phyloP scores from a whole-genome alignment of 2,329 filamentous ascomycete genomes.

The Aspergillus sp. region DNA sequence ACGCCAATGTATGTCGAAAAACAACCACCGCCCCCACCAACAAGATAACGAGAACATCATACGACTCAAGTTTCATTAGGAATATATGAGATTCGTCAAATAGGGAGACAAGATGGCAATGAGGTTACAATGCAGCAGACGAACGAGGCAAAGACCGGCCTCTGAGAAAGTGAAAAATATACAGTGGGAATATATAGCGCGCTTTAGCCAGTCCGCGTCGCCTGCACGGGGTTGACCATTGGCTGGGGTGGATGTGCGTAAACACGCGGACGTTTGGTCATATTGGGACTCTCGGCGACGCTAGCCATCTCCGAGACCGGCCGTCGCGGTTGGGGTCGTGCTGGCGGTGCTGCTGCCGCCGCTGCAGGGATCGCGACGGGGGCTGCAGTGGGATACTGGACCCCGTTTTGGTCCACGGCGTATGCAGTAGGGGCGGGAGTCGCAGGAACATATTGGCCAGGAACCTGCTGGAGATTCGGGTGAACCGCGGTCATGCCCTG shows the following conservation, averaged over 20 bases:
- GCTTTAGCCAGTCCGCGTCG: constrained; percentile 39
- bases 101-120: constrained; percentile 6
- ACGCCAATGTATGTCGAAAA: constrained; percentile 4
- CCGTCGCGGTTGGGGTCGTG: constrained; percentile 50
- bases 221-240: constrained; percentile 51
- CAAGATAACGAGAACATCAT: constrained; percentile 10
- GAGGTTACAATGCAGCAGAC: not conserved
- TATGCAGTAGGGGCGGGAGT: constrained; percentile 39
- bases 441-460: constrained; percentile 42
- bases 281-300: constrained; percentile 51
- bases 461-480: constrained; percentile 46
- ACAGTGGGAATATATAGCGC: not conserved
- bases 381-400: constrained; percentile 37
- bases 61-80: constrained; percentile 12
- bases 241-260: constrained; percentile 48
- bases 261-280: constrained; percentile 60
- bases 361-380: constrained; percentile 35
- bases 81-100: constrained; percentile 9
- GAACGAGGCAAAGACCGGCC: not conserved
- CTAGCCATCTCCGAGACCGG: constrained; percentile 63
- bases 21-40: constrained; percentile 3
- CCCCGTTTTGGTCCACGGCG: constrained; percentile 39
- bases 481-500: constrained; percentile 58
- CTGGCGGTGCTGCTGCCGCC: constrained; percentile 18
- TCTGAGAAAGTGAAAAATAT: constrained; percentile 1